These are phyloP conservation scores for Leccinum sublutescens DNA, from an alignment of 768 basidiomycete genomes.

Conservation along the genomic window DNA sequence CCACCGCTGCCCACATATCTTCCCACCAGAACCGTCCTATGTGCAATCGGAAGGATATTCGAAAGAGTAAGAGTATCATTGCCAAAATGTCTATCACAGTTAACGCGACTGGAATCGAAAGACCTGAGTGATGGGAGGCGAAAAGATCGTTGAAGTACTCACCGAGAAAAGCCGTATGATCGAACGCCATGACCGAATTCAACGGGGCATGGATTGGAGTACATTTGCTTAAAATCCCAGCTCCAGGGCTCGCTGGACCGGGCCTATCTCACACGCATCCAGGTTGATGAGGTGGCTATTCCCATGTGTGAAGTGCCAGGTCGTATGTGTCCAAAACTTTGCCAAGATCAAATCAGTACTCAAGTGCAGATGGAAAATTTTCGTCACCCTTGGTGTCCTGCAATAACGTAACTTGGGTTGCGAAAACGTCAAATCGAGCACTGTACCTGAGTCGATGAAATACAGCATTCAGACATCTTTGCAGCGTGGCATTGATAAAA, in stretches of 20 bases:
- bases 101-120: slow-evolving; percentile 3
- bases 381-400: not conserved
- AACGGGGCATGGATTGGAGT: not conserved
- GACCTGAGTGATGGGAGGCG: not conserved
- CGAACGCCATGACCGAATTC: not conserved
- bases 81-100: slow-evolving; percentile 6
- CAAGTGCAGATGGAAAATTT: not conserved
- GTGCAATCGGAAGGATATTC: slow-evolving; percentile 11
- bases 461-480: not conserved
- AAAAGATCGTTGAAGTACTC: not conserved
- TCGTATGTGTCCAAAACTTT: not conserved
- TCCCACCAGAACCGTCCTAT: slow-evolving; percentile 27
- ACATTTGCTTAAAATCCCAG: not conserved
- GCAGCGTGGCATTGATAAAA: not conserved
- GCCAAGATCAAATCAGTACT: not conserved
- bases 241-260: not conserved
- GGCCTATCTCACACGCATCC: not conserved
- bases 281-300: not conserved
- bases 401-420: not conserved
- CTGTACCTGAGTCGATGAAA: not conserved
- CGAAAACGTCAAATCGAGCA: not conserved
- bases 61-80: slow-evolving; percentile 13
- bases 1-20: slow-evolving; percentile 19
- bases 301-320: not conserved
- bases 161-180: not conserved